Percentiles rank a stretch among this genome's conserved stretches.
Conservation (phyloP, 2,329 filamentous ascomycete species). For the Daldinia sp. region DNA sequence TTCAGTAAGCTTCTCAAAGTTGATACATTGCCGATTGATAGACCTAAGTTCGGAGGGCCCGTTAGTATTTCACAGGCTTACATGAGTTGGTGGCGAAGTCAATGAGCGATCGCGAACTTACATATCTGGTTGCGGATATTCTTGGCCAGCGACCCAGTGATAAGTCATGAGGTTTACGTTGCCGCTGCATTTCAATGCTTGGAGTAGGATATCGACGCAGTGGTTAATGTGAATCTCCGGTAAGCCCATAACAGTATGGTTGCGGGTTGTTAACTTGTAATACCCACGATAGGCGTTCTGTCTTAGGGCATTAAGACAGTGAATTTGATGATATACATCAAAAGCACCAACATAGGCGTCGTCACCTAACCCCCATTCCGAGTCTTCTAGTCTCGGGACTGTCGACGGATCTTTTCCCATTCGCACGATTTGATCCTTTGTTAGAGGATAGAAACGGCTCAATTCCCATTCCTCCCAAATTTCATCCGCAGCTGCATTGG, state of each 20-base stretch:
- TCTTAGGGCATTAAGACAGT: slow-evolving; percentile 48
- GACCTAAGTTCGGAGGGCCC: slow-evolving; percentile 16
- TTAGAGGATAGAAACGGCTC: slow-evolving; percentile 42
- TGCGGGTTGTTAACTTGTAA: slow-evolving; percentile 35
- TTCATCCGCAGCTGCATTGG: slow-evolving; percentile 43
- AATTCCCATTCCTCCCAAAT: slow-evolving; percentile 46
- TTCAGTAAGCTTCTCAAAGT: slow-evolving; percentile 43
- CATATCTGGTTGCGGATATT: slow-evolving; percentile 48
- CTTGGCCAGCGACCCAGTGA: slow-evolving; percentile 46
- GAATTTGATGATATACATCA: slow-evolving; percentile 47
- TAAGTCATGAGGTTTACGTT: slow-evolving; percentile 49
- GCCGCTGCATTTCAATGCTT: slow-evolving; percentile 47
- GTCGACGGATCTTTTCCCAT: slow-evolving; percentile 46
- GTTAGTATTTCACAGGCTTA: not conserved
- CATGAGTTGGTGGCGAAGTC: not conserved
- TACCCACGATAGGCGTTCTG: slow-evolving; percentile 41
- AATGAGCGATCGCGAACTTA: not conserved
- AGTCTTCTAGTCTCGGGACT: slow-evolving; percentile 41
- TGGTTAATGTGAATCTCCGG: slow-evolving; percentile 47
- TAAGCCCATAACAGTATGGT: slow-evolving; percentile 25
- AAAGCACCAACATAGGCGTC: slow-evolving; percentile 47
- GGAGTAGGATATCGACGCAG: slow-evolving; percentile 48
- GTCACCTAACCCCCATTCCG: slow-evolving; percentile 45
- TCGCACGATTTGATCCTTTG: slow-evolving; percentile 40
- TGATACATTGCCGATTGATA: slow-evolving; percentile 47